Percentiles rank a stretch among this genome's conserved stretches.
These are phyloP conservation scores for Guadua angustifolia DNA, from an alignment of 176 grass and related monocot species.

Conservation along the genomic window DNA sequence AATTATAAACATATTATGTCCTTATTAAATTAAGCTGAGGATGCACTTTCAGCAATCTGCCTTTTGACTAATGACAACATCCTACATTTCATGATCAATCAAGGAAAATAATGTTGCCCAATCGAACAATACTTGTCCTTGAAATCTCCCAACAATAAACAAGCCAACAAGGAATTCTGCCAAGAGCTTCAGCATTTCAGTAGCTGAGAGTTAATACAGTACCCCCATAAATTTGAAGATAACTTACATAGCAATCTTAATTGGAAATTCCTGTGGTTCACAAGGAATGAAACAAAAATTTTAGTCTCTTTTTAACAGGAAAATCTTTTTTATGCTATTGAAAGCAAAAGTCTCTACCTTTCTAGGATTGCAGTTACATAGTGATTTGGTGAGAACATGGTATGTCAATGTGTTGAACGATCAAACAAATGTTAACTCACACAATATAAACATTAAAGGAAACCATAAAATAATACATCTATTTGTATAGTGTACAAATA, in stretches of 20 bases:
- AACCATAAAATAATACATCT: background rate
- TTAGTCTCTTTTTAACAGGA: conserved; percentile 7
- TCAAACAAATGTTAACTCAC: conserved; percentile 18
- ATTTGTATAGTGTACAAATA: conserved; percentile 7
- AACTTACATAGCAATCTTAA: conserved; percentile 18
- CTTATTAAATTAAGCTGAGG: background rate
- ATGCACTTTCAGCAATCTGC: conserved; percentile 19
- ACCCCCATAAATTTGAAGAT: conserved; percentile 24
- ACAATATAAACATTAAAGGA: background rate
- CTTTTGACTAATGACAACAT: conserved; percentile 17
- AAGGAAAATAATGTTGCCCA: background rate
- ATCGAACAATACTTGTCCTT: background rate
- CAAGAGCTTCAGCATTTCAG: conserved; percentile 13
- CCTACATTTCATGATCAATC: background rate
- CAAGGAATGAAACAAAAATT: conserved; percentile 5
- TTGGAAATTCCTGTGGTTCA: conserved; percentile 24
- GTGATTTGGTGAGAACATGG: conserved; percentile 26
- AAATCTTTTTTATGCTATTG: background rate
- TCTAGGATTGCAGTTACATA: background rate
- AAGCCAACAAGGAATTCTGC: conserved; percentile 3
- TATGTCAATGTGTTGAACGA: background rate
- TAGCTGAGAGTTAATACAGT: conserved; percentile 6
- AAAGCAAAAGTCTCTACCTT: conserved; percentile 11
- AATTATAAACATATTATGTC: conserved; percentile 25
- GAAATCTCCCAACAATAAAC: conserved; percentile 14